Evolutionary conservation across 352 stramenopile species (phyloP).

Genomic region (Pythium rhizo-oryzae): DNA sequence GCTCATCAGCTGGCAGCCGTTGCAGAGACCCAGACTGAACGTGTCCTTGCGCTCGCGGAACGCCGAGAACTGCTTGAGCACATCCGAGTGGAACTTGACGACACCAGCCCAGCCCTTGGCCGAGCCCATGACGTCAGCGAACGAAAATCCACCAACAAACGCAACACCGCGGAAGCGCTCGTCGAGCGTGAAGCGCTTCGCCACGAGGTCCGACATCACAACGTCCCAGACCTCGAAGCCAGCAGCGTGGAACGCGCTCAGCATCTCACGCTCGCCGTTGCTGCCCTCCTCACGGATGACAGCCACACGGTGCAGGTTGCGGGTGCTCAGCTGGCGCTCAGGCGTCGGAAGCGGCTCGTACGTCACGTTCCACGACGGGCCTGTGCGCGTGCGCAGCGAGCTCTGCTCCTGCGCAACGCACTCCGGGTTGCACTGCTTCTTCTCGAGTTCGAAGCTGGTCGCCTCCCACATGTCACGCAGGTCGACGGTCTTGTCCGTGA

Average conservation of each 20-base stretch:
- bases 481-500: conserved; percentile 77
- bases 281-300: conserved; percentile 98
- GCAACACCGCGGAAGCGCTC: conserved; percentile 96
- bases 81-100: conserved; percentile 96
- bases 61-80: conserved; percentile 96
- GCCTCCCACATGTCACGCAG: conserved; percentile 98
- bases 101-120: conserved; percentile 98
- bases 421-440: conserved; percentile 96
- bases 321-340: conserved; percentile 77
- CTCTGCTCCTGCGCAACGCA: conserved; percentile 96
- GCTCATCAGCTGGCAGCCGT: conserved; percentile 99
- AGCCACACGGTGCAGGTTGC: conserved; percentile 93
- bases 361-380: conserved; percentile 91
- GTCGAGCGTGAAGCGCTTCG: conserved; percentile 91
- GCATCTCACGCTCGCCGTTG: conserved; percentile 99
- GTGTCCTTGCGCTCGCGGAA: conserved; percentile 97
- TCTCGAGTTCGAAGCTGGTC: conserved; percentile 98
- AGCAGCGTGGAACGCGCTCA: conserved; percentile 96
- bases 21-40: conserved; percentile 99
- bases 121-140: conserved; percentile 98
- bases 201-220: conserved; percentile 96
- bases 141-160: conserved; percentile 99
- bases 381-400: conserved; percentile 85
- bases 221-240: conserved; percentile 99
- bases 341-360: conserved; percentile 87